Evolutionary conservation across 1,139 yeast genomes (phyloP).

Genomic region (Taphrina populina): DNA sequence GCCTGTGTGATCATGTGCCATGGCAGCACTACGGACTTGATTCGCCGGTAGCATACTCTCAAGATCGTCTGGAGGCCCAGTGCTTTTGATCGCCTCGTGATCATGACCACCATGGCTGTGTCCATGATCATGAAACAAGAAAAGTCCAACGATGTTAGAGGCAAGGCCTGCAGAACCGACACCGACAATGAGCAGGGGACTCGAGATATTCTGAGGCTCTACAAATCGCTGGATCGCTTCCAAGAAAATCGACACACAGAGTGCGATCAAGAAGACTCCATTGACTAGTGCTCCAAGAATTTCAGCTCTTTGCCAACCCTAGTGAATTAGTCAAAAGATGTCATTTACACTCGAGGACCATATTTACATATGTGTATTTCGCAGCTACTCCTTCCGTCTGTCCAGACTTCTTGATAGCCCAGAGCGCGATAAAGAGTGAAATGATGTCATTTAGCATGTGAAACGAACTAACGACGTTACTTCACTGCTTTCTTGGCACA

Average conservation of each 20-base stretch:
- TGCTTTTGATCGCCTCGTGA: constrained; percentile 46
- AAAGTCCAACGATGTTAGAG: constrained; percentile 78
- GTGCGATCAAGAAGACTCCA: constrained; percentile 86
- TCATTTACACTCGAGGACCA: background rate
- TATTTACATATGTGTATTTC: constrained; percentile 88
- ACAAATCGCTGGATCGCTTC: constrained; percentile 90
- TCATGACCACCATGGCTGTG: constrained; percentile 60
- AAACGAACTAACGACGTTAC: constrained; percentile 57
- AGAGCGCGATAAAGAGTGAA: constrained; percentile 81
- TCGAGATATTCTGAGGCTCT: constrained; percentile 72
- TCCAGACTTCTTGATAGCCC: constrained; percentile 92
- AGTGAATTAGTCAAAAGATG: constrained; percentile 48
- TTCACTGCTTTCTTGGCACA: constrained; percentile 54
- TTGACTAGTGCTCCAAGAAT: constrained; percentile 86
- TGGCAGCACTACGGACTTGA: constrained; percentile 38
- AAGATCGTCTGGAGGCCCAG: constrained; percentile 37
- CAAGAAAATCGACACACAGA: constrained; percentile 85
- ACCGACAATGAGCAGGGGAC: constrained; percentile 72
- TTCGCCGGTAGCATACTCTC: constrained; percentile 45
- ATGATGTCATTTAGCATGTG: constrained; percentile 93
- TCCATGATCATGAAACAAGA: constrained; percentile 89
- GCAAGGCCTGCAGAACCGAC: constrained; percentile 82
- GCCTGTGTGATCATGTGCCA: constrained; percentile 9
- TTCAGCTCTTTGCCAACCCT: constrained; percentile 89
- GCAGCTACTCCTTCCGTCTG: constrained; percentile 60